Base-by-base conservation (phyloP, 805 yeast species). In the Candida bentonensis region DNA sequence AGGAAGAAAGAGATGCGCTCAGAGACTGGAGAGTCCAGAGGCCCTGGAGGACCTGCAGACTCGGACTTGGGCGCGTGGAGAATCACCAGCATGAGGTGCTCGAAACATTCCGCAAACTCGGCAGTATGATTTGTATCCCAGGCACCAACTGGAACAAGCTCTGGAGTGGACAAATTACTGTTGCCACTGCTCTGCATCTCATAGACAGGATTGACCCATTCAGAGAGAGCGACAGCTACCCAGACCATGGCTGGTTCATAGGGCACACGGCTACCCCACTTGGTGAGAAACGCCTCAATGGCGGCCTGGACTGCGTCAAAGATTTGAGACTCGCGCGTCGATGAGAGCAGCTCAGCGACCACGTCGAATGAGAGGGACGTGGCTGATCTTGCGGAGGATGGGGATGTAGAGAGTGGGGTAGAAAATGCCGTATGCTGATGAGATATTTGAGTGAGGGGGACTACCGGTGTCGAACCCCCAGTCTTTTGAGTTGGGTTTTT, bases 141-240 rank as follows among this genome's bases (percentile, higher is more conserved):
- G 11, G 40, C 44, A 4, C 46, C 44, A 21, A 48, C 30, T 9
- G 46, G 22, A 21, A 42, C 15, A 15, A 40, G 26, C 27, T 48
- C 52, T 15, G 27, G 36, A 15, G 22, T 15, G 23, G 23, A 15
- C 15, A 7, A 9, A n/a, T n/a, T n/a, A n/a, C 21, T 20, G 47
- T 27, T 22, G 41, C 47, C 2, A 47, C 41, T 42, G 3, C 28
- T 28, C 15, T 51, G 49, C 27, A 46, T 41, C 41, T 68, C 65
- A 15, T 66, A 66, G 30, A 76, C 61, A 1, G 83, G 85, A 3
- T 94, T 88, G 25, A 77, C 72, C 95, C 95, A 87, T 59, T 86
- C 95, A 0, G 95, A 89, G 40, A 88, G 63, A 9, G 86, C 87
- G 25, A 85, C 63, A 0, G 95, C 96, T 17, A 84, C 74, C 95